These are phyloP conservation scores for Cymbopogon citratus DNA, from an alignment of 176 grass and related monocot species.

Conservation along the genomic window DNA sequence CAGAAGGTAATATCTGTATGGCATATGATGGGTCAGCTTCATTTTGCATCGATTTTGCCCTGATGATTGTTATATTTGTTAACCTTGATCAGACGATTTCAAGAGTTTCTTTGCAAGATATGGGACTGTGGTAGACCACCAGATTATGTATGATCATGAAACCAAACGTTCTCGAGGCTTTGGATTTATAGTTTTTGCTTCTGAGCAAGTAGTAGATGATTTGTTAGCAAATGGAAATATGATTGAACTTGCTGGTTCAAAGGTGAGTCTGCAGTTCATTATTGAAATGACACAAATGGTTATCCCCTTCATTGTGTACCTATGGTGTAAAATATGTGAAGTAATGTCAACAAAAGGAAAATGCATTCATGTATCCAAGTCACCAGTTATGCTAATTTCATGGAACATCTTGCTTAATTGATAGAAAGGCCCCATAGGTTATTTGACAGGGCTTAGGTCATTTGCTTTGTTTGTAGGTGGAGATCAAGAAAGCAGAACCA, in stretches of 20 bases:
- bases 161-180: slow-evolving; percentile 84
- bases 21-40: slow-evolving; percentile 2
- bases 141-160: slow-evolving; percentile 84
- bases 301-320: neutral
- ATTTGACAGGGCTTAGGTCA: slow-evolving; percentile 52
- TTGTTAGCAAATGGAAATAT: slow-evolving; percentile 92
- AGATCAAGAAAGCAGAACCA: slow-evolving; percentile 99
- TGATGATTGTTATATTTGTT: slow-evolving; percentile 32
- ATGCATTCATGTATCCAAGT: slow-evolving; percentile 8
- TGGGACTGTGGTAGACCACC: slow-evolving; percentile 77
- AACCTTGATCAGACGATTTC: slow-evolving; percentile 67
- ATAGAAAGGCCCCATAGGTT: slow-evolving; percentile 36
- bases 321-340: slow-evolving; percentile 8
- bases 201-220: slow-evolving; percentile 83
- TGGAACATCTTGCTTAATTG: slow-evolving; percentile 25
- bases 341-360: slow-evolving; percentile 22
- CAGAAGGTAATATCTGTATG: slow-evolving; percentile 58
- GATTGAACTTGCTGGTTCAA: slow-evolving; percentile 75
- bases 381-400: neutral
- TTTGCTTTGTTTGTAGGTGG: slow-evolving; percentile 95
- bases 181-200: slow-evolving; percentile 93
- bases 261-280: slow-evolving; percentile 58
- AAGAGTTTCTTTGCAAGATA: slow-evolving; percentile 67
- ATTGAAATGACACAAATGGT: slow-evolving; percentile 18
- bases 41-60: slow-evolving; percentile 6